These are phyloP conservation scores for Coemansia sp. DNA, from an alignment of 192 early-diverging fungal genomes.

Conservation along the genomic window DNA sequence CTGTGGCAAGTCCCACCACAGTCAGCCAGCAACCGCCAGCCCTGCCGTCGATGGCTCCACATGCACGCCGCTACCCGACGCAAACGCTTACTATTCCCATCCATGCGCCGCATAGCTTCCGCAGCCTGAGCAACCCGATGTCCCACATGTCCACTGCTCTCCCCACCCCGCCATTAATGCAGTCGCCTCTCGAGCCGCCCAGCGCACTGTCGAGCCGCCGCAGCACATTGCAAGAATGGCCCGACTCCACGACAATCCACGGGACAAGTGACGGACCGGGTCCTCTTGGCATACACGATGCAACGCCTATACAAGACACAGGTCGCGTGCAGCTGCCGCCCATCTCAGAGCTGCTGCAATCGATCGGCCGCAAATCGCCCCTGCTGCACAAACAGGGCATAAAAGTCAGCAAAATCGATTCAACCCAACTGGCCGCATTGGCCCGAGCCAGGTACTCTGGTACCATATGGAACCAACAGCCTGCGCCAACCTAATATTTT, in stretches of 20 bases:
- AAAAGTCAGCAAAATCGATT: not conserved
- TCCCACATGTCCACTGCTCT: not conserved
- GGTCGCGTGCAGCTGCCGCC: conserved; percentile 26
- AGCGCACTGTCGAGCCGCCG: not conserved
- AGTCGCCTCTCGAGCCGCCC: not conserved
- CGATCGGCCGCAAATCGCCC: conserved; percentile 6
- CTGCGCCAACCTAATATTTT: too few relatives aligned
- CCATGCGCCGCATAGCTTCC: conserved; percentile 2
- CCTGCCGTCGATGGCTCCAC: not conserved
- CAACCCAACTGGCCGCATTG: not conserved
- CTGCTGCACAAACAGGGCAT: not conserved
- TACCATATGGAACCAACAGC: not conserved
- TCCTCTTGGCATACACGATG: too few relatives aligned
- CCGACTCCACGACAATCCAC: not conserved
- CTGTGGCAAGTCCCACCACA: not conserved
- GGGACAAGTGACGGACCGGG: too few relatives aligned
- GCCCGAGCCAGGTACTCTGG: conserved; percentile 1
- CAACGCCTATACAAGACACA: not conserved
- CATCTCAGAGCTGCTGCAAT: conserved; percentile 36
- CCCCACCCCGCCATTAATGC: not conserved
- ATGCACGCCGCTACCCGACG: not conserved
- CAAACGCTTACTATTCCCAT: not conserved
- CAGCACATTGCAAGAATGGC: not conserved
- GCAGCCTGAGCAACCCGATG: not conserved
- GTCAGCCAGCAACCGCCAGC: not conserved